A percentile compares a stretch with the other conserved stretches of the same genome.
These are phyloP conservation scores for Phylloboletellus chloephorus DNA, from an alignment of 1,284 basidiomycete genomes.

Conservation along the genomic window DNA sequence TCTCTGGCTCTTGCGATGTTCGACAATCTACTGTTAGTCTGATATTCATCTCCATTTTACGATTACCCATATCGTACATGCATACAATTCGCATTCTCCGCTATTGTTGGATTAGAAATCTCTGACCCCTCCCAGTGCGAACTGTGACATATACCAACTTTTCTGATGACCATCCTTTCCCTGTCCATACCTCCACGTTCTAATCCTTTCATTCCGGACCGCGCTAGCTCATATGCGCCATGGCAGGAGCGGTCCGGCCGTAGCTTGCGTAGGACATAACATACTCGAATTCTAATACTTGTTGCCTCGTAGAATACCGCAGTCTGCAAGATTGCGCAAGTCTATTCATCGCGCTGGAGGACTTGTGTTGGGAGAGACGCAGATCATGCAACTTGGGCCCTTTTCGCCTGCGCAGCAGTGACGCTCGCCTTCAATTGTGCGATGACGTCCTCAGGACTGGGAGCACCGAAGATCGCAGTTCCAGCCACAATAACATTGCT, in stretches of 20 bases:
- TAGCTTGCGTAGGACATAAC: slow-evolving; percentile 23
- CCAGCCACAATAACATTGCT: slow-evolving; percentile 99
- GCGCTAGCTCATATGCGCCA: slow-evolving; percentile 13
- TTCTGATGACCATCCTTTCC: slow-evolving; percentile 24
- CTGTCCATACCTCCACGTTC: slow-evolving; percentile 21
- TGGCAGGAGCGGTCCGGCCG: slow-evolving; percentile 11
- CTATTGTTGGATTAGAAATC: slow-evolving; percentile 33
- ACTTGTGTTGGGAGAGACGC: too few relatives aligned
- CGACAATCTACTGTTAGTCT: slow-evolving; percentile 28
- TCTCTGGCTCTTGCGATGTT: slow-evolving; percentile 7
- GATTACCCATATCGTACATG: slow-evolving; percentile 25
- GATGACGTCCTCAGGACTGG: slow-evolving; percentile 78
- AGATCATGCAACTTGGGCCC: slow-evolving; percentile 18
- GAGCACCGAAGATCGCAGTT: slow-evolving; percentile 88
- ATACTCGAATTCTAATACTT: slow-evolving; percentile 27
- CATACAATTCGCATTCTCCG: slow-evolving; percentile 25
- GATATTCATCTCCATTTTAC: slow-evolving; percentile 26
- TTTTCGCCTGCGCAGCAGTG: slow-evolving; percentile 58
- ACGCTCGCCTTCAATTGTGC: slow-evolving; percentile 66
- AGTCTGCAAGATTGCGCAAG: not conserved
- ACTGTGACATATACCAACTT: slow-evolving; percentile 28
- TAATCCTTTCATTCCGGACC: slow-evolving; percentile 15
- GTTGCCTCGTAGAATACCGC: not conserved
- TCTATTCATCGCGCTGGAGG: too few relatives aligned
- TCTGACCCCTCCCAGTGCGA: slow-evolving; percentile 24